Evolutionary conservation across 306 rosid genomes (phyloP), one percentile per base, ranked within the genome.

Genomic region (Cucumis hystrix): DNA sequence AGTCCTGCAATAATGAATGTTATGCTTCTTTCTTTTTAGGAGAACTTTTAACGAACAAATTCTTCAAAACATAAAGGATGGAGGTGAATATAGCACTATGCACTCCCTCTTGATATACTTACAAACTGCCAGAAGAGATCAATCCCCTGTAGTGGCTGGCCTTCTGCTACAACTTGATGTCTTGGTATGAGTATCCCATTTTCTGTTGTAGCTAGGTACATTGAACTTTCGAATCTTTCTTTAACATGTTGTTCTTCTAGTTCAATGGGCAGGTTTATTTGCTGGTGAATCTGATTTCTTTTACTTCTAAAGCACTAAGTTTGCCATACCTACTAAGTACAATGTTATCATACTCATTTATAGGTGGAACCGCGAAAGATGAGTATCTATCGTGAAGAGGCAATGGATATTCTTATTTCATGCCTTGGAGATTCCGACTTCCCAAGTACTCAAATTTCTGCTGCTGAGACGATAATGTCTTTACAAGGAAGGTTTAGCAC

Each of bases 361-460:
- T 75, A 92, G 98, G 85, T 79, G 55, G 98, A 95, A 82, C 96
- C 97, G 47, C 91, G 88, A 83, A 90, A 92, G 75, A 92, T 88
- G 98, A 95, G 98, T 85, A 89, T 95, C 82, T 95, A 89, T 83
- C 92, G 98, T 10, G 97, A 95, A 88, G 97, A 95, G 85, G 95
- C 97, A 13, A 87, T 92, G 66, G 98, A 95, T 77, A 66, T 80
- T 75, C 95, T 95, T 80, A 87, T 90, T 79, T 86, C 92, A 69
- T 95, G 98, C 88, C 91, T 95, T 59, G 80, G 83, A 83, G 87
- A 90, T 81, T 77, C 76, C 8, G 91, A 90, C n/a, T 84, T 82
- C 78, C 98, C 92, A 10, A 69, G 79, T 69, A 86, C 85, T 57
- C 98, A 92, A 84, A 74, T 89, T 67, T 86, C 83, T 33, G 96